phyloP scores from a whole-genome alignment of 805 yeast species.

The Lipomyces kockii region DNA sequence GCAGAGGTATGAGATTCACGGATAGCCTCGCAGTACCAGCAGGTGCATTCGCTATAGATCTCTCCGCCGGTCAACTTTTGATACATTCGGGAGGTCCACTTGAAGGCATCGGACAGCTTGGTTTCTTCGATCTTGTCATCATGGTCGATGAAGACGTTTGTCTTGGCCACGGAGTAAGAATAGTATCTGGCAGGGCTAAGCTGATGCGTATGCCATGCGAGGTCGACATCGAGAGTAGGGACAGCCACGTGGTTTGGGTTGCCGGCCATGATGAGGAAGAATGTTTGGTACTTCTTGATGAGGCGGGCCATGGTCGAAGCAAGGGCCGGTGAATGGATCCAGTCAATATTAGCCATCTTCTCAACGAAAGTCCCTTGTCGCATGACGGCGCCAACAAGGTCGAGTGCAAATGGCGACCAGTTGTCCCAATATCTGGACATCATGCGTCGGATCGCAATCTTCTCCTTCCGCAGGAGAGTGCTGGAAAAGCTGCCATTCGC shows the following conservation, averaged over 20 bases:
- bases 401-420: conserved; percentile 21
- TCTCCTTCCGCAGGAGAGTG: conserved; percentile 4
- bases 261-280: conserved; percentile 19
- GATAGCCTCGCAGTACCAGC: conserved; percentile 13
- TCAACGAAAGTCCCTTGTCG: conserved; percentile 35
- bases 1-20: conserved; percentile 6
- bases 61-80: conserved; percentile 7
- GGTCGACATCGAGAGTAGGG: conserved; percentile 36
- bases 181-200: conserved; percentile 21
- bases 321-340: conserved; percentile 31
- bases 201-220: conserved; percentile 39
- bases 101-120: conserved; percentile 3
- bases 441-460: conserved; percentile 22
- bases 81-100: conserved; percentile 1
- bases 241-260: conserved; percentile 19
- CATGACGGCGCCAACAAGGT: conserved; percentile 34
- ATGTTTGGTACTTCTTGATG: conserved; percentile 21
- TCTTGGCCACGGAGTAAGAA: background rate
- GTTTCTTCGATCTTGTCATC: conserved; percentile 7
- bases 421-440: conserved; percentile 32
- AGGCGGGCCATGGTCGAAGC: conserved; percentile 17
- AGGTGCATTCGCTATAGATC: conserved; percentile 7
- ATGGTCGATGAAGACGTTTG: conserved; percentile 11
- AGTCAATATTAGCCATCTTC: conserved; percentile 34
- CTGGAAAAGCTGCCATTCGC: background rate